Base-by-base conservation (phyloP, 306 rosid species). In the Hylodesmum podocarpum region DNA sequence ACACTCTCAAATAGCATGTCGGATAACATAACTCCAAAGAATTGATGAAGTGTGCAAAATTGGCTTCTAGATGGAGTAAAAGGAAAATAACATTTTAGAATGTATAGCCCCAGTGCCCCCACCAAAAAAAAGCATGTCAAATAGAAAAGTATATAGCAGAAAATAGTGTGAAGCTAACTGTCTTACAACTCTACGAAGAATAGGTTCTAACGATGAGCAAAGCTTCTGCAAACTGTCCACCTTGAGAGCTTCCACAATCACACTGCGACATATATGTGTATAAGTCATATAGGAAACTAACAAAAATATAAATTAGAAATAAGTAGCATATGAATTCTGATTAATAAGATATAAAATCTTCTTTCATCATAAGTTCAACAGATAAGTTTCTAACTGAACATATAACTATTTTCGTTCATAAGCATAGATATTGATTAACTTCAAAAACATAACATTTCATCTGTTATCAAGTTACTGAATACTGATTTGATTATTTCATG, bases 171-270 rank as follows among this genome's bases (percentile, higher is more conserved):
- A 82, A 76, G 47, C 71, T 43, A 76, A 40, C 47, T 55, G 51
- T 58, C 96, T 88, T 86, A 90, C 96, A 81, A 90, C 96, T 90
- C 96, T 80, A 6, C 96, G 92, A 76, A 90, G 96, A 66, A 90
- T 84, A 62, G 96, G 96, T 81, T 90, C 96, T 86, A 90, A 83
- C 8, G 96, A 90, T 13, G 96, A 90, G 80, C 92, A 88, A 43
- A 90, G 89, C 84, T 90, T 90, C 78, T 90, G 96, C 85, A 90
- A 82, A 88, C 96, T 90, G 75, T 90, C 96, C 83, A 90, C 89
- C 82, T 90, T 90, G 63, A 90, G 91, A 59, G 96, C 96, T 84
- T 90, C 96, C 25, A 90, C 92, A 73, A 90, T 90, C 47, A 90
- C 96, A 79, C 96, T 90, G 92, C 72, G 83, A 61, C 76, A 64